These are phyloP conservation scores for Fusarium decemcellulare DNA, from an alignment of 2,329 filamentous ascomycete species.

Conservation along the genomic window DNA sequence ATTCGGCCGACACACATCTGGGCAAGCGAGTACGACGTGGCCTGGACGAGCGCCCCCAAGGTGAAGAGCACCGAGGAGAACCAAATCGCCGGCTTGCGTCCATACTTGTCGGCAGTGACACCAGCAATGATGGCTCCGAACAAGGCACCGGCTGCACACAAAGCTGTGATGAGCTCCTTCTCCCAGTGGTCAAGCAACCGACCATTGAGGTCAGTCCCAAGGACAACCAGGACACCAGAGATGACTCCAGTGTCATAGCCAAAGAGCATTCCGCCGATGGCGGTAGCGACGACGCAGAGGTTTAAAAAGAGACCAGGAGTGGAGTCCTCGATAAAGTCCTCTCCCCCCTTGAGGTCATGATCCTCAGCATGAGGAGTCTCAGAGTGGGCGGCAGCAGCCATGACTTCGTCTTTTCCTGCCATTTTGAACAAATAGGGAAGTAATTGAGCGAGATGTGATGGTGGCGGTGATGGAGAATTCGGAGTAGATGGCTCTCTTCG, in stretches of 20 bases:
- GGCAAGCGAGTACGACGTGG: constrained; percentile 29
- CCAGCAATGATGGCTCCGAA: constrained; percentile 42
- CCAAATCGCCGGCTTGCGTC: constrained; percentile 34
- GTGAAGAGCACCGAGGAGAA: constrained; percentile 40
- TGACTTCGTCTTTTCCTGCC: constrained; percentile 23
- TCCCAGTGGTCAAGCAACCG: constrained; percentile 19
- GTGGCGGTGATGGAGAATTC: constrained; percentile 2
- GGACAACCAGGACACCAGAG: constrained; percentile 60
- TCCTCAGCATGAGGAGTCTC: constrained; percentile 26
- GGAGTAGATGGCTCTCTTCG: neutral
- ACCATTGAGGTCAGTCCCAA: constrained; percentile 46
- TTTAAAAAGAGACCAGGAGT: constrained; percentile 32
- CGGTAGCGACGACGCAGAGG: constrained; percentile 33
- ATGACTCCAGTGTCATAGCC: constrained; percentile 67
- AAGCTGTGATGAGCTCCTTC: constrained; percentile 39
- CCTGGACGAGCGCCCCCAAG: constrained; percentile 38
- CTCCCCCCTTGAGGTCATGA: constrained; percentile 20
- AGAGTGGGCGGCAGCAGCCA: constrained; percentile 9
- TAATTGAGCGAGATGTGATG: neutral
- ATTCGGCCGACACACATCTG: constrained; percentile 42
- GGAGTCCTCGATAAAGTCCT: constrained; percentile 33
- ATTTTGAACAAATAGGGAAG: constrained; percentile 16
- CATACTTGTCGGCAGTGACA: constrained; percentile 41
- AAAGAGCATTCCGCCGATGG: constrained; percentile 39
- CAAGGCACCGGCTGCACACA: constrained; percentile 40